Evolutionary conservation across 257 asterid genomes (phyloP).

Genomic region (Misopates orontium): DNA sequence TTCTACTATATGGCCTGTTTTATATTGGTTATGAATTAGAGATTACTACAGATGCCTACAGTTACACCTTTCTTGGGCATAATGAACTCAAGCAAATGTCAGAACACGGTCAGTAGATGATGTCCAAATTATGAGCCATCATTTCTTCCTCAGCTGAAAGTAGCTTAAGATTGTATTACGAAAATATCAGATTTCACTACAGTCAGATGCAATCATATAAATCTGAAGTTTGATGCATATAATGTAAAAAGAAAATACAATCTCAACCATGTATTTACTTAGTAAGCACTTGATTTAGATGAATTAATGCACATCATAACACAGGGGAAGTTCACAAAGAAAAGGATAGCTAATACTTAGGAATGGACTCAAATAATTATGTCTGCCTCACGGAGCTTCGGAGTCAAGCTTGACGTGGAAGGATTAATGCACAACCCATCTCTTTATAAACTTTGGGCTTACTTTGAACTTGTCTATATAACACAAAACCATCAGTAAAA

Average conservation of each 20-base stretch:
- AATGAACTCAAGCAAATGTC: neutral
- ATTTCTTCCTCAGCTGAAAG: constrained; percentile 14
- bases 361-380: neutral
- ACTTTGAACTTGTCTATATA: too few relatives aligned
- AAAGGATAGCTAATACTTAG: neutral
- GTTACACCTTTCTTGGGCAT: constrained; percentile 1
- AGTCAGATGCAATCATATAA: constrained; percentile 8
- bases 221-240: neutral
- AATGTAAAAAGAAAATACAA: neutral
- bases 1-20: neutral
- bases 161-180: constrained; percentile 8
- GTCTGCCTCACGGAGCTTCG: too few relatives aligned
- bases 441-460: too few relatives aligned
- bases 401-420: neutral
- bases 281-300: neutral
- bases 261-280: neutral
- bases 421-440: neutral
- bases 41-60: neutral
- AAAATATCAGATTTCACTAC: constrained; percentile 10
- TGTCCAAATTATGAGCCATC: neutral
- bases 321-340: constrained; percentile 1
- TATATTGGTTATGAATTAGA: too few relatives aligned
- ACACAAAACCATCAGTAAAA: too few relatives aligned
- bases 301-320: constrained; percentile 12
- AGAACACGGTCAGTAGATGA: constrained; percentile 3